phyloP scores from a whole-genome alignment of 169 alveolate species.

The Fabrea salina region DNA sequence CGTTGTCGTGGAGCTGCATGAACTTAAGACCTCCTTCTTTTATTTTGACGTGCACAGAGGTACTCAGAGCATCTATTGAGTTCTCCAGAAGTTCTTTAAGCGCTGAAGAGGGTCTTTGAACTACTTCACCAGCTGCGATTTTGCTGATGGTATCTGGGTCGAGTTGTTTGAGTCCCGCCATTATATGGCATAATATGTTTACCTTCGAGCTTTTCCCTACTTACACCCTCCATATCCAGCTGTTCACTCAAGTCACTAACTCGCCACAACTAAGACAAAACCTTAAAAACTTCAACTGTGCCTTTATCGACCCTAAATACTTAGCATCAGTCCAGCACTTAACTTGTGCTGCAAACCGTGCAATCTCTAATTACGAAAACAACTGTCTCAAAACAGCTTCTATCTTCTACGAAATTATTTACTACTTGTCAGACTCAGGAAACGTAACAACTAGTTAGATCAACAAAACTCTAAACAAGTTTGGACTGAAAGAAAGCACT shows the following conservation, averaged over 20 bases:
- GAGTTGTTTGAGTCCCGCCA: conserved; percentile 71
- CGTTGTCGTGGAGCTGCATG: conserved; percentile 93
- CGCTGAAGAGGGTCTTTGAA: conserved; percentile 94
- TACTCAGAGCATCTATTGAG: conserved; percentile 96
- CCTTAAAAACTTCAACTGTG: background rate
- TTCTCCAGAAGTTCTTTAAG: conserved; percentile 97
- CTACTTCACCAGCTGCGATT: conserved; percentile 99
- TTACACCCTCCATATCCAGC: conserved; percentile 7
- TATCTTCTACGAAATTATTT: background rate
- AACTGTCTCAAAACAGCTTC: background rate
- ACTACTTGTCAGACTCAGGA: background rate
- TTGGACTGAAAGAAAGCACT: background rate
- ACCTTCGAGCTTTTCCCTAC: too few relatives aligned
- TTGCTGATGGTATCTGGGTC: conserved; percentile 86
- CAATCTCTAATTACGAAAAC: background rate
- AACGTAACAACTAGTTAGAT: background rate
- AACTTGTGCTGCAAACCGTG: background rate
- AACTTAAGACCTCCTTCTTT: conserved; percentile 91
- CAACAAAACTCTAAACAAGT: background rate
- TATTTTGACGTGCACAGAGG: conserved; percentile 79
- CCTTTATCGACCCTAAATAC: background rate
- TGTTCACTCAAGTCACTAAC: background rate
- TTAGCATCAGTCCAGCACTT: background rate
- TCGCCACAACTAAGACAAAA: background rate
- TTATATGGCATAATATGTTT: background rate